Percentiles rank a stretch among this genome's conserved stretches.
These are phyloP conservation scores for Pecoramyces ruminantium DNA, from an alignment of 192 early-diverging fungal genomes.

Conservation along the genomic window DNA sequence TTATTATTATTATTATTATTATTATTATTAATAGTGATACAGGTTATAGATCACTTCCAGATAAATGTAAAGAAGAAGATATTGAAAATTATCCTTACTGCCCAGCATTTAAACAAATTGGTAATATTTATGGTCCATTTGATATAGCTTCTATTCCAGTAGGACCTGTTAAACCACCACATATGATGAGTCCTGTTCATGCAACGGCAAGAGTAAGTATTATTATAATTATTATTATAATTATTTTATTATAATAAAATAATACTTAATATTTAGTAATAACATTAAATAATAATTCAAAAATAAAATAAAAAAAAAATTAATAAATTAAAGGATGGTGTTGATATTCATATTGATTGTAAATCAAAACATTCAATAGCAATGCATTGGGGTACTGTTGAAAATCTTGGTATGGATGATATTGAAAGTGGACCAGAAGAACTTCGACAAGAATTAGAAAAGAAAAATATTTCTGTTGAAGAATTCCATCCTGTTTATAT, in stretches of 20 bases:
- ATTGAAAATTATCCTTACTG: constrained; percentile 33
- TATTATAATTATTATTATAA: too few relatives aligned
- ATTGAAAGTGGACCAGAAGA: not conserved
- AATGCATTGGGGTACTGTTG: constrained; percentile 49
- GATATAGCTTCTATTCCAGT: constrained; percentile 66
- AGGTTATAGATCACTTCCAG: constrained; percentile 48
- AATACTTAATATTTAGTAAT: too few relatives aligned
- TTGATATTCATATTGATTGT: constrained; percentile 60
- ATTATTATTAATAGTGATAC: constrained; percentile 39
- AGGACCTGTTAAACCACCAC: constrained; percentile 47
- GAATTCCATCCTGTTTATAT: not conserved
- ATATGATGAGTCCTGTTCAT: not conserved
- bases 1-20: constrained; percentile 14
- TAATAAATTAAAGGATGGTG: constrained; percentile 70
- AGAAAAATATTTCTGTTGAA: not conserved
- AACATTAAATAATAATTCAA: too few relatives aligned
- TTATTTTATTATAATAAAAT: too few relatives aligned
- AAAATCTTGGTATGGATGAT: not conserved
- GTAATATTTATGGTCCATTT: constrained; percentile 46
- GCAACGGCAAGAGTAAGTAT: not conserved
- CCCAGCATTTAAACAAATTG: constrained; percentile 72
- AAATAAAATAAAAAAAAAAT: too few relatives aligned
- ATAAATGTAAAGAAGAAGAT: constrained; percentile 16
- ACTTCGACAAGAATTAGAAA: not conserved
- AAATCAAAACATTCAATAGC: constrained; percentile 42